Conservation (phyloP, 75 land plant species). For the Cupressus sempervirens region DNA sequence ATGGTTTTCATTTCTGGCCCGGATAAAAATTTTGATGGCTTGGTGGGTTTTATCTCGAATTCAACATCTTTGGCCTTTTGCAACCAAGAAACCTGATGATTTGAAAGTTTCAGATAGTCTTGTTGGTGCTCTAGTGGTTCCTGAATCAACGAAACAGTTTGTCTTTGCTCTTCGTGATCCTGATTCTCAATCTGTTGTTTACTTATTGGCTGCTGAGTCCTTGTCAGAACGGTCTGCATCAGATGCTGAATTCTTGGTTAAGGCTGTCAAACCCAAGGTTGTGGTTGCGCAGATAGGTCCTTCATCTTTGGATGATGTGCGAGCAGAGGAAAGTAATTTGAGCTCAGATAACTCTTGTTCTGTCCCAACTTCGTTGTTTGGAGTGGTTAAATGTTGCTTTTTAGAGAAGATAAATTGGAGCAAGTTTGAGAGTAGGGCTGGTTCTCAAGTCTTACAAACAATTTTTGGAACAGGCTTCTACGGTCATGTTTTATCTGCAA, state of each 20-base stretch:
- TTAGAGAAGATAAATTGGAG: conserved; percentile 36
- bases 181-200: conserved; percentile 46
- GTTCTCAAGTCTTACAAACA: conserved; percentile 43
- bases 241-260: conserved; percentile 57
- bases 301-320: conserved; percentile 21
- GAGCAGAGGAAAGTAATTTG: conserved; percentile 28
- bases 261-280: conserved; percentile 53
- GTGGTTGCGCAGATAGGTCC: conserved; percentile 63
- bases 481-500: conserved; percentile 71
- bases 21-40: conserved; percentile 23
- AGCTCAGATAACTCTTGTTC: not conserved
- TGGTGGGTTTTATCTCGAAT: conserved; percentile 11
- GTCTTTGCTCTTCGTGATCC: conserved; percentile 61
- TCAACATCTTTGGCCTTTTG: conserved; percentile 47
- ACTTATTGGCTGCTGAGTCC: conserved; percentile 50
- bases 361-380: conserved; percentile 59
- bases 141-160: conserved; percentile 61
- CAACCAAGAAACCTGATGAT: conserved; percentile 35
- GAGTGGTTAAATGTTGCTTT: conserved; percentile 58
- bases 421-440: conserved; percentile 60
- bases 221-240: conserved; percentile 70
- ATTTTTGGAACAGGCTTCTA: conserved; percentile 78
- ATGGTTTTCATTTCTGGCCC: not conserved
- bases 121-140: conserved; percentile 45
- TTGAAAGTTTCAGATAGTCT: conserved; percentile 37